Conservation (phyloP, 805 yeast species). For the Candida krabiensis region DNA sequence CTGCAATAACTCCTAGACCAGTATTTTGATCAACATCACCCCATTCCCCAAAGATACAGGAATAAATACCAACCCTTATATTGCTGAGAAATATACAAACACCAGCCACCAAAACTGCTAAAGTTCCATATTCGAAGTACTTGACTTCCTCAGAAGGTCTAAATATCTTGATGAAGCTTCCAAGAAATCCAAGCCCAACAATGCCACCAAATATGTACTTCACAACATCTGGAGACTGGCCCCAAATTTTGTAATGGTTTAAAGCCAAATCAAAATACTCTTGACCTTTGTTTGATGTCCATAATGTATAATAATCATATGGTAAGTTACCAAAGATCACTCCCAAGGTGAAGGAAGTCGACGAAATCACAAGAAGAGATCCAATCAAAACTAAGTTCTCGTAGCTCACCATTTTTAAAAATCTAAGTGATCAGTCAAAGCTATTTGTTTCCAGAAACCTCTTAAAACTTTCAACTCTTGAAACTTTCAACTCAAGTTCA, state of each 20-base stretch:
- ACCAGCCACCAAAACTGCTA: constrained; percentile 70
- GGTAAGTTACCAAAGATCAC: constrained; percentile 75
- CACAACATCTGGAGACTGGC: constrained; percentile 57
- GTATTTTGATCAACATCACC: constrained; percentile 88
- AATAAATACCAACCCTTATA: constrained; percentile 73
- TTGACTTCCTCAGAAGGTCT: constrained; percentile 85
- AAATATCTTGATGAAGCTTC: constrained; percentile 74
- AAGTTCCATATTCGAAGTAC: constrained; percentile 86
- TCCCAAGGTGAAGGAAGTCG: constrained; percentile 80
- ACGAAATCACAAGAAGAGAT: constrained; percentile 25
- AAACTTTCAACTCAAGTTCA: too few relatives aligned
- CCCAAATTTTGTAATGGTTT: constrained; percentile 74
- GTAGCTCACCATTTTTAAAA: constrained; percentile 8
- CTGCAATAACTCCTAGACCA: constrained; percentile 90
- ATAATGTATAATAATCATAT: constrained; percentile 75
- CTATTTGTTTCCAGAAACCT: background rate
- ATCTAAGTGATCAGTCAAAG: too few relatives aligned
- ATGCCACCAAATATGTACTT: constrained; percentile 64
- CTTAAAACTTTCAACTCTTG: background rate
- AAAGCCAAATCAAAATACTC: constrained; percentile 61
- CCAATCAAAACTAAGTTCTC: constrained; percentile 36
- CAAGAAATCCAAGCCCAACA: constrained; percentile 64
- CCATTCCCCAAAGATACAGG: constrained; percentile 76
- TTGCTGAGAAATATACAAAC: constrained; percentile 83
- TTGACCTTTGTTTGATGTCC: constrained; percentile 52